Percentiles rank a stretch among this genome's conserved stretches.
Evolutionary conservation across 306 rosid genomes (phyloP).

Genomic region (Quercus glauca): DNA sequence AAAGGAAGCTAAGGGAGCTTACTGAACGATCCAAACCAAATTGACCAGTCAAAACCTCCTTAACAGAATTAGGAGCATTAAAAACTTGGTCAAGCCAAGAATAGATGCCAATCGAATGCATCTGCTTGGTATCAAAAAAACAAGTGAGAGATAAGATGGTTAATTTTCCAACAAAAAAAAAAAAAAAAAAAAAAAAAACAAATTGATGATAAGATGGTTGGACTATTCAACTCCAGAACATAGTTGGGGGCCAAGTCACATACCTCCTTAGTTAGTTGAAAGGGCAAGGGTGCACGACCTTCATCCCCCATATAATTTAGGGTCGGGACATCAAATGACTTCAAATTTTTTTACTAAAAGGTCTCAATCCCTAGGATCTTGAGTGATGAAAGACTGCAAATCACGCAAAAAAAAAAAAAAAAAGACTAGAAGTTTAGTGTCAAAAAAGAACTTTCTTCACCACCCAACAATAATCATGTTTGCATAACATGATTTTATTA

Average conservation of each 20-base stretch:
- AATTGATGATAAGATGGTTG: neutral
- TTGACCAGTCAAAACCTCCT: constrained; percentile 72
- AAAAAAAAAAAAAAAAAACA: too few relatives aligned
- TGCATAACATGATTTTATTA: neutral
- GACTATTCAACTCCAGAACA: neutral
- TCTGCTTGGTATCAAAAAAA: constrained; percentile 39
- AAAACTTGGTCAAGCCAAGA: constrained; percentile 87
- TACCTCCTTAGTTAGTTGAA: constrained; percentile 66
- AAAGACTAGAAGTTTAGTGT: constrained; percentile 7
- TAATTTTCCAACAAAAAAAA: too few relatives aligned
- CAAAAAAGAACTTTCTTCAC: neutral
- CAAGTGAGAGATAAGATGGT: neutral
- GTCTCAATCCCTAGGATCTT: constrained; percentile 80
- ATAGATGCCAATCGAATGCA: constrained; percentile 65
- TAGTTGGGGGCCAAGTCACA: constrained; percentile 14
- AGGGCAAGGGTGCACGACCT: constrained; percentile 31
- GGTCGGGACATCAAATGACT: constrained; percentile 58
- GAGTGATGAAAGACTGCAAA: constrained; percentile 87
- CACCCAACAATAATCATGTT: neutral
- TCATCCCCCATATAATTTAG: constrained; percentile 61
- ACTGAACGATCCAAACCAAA: constrained; percentile 67
- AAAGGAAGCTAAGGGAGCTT: constrained; percentile 32
- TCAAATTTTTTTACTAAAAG: constrained; percentile 55
- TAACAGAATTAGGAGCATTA: constrained; percentile 87
- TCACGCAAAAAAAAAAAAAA: constrained; percentile 5